phyloP scores from a whole-genome alignment of 768 basidiomycete species.

The Suillus subaureus region DNA sequence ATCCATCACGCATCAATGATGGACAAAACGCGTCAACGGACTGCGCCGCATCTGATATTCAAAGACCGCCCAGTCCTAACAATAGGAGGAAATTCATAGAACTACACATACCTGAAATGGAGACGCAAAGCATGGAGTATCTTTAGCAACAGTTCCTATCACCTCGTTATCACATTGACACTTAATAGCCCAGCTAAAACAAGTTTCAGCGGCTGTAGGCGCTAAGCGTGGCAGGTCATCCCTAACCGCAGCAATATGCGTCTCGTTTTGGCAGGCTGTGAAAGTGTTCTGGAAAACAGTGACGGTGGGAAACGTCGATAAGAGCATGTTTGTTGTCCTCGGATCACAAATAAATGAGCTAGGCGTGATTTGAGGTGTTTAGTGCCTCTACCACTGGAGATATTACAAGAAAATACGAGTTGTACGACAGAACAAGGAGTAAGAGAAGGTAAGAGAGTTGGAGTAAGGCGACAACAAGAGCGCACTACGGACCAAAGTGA shows the following conservation, averaged over 20 bases:
- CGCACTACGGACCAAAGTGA: neutral
- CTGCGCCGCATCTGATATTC: neutral
- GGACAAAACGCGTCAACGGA: neutral
- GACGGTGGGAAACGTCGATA: neutral
- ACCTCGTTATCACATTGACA: neutral
- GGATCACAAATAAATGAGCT: neutral
- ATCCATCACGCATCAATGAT: neutral
- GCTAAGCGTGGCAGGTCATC: neutral
- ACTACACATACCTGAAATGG: neutral
- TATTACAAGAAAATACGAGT: neutral
- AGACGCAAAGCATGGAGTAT: neutral
- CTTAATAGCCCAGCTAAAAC: neutral
- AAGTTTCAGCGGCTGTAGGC: neutral
- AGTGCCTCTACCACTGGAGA: neutral
- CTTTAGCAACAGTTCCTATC: neutral
- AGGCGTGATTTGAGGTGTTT: neutral
- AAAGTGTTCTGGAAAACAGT: neutral
- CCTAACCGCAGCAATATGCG: too few relatives aligned
- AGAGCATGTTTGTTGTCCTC: neutral
- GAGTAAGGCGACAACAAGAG: neutral
- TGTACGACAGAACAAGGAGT: neutral
- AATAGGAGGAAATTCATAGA: neutral
- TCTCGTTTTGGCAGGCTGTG: conserved; percentile 5
- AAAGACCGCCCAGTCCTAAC: neutral
- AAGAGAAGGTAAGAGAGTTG: neutral